Evolutionary conservation across 164 flowering plant genomes (phyloP).

Genomic region (Sextonia rubra): DNA sequence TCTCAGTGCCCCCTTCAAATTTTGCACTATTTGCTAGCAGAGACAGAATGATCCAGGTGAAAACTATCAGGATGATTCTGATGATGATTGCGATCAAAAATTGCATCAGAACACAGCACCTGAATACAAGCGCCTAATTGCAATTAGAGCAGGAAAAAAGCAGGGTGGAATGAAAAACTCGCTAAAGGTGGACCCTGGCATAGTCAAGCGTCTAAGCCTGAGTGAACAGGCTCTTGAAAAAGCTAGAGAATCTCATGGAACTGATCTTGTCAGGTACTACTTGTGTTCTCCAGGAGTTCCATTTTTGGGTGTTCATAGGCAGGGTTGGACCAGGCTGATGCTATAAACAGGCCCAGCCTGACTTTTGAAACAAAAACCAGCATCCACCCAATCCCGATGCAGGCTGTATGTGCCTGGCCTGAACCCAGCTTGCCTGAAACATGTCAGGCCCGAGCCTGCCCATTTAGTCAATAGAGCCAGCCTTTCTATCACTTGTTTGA

Average conservation of each 20-base stretch:
- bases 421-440: neutral
- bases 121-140: slow-evolving; percentile 10
- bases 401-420: neutral
- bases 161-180: slow-evolving; percentile 3
- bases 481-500: too few relatives aligned
- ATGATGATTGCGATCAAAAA: slow-evolving; percentile 5
- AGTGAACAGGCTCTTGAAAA: slow-evolving; percentile 6
- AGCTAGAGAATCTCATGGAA: slow-evolving; percentile 3
- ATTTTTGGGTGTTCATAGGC: neutral
- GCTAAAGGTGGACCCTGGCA: slow-evolving; percentile 9
- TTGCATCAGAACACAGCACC: neutral
- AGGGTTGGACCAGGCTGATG: too few relatives aligned
- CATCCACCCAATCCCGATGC: too few relatives aligned
- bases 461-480: too few relatives aligned
- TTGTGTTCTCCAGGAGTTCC: neutral
- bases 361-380: too few relatives aligned
- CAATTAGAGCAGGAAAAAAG: slow-evolving; percentile 6
- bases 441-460: too few relatives aligned
- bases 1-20: neutral
- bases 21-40: neutral
- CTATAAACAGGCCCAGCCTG: too few relatives aligned
- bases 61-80: slow-evolving; percentile 9
- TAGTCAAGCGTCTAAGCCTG: slow-evolving; percentile 11
- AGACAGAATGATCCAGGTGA: slow-evolving; percentile 4
- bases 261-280: slow-evolving; percentile 12